A percentile compares a stretch with the other conserved stretches of the same genome.
Conservation (phyloP, 805 yeast genomes). For the Yarrowia yakushimensis region DNA sequence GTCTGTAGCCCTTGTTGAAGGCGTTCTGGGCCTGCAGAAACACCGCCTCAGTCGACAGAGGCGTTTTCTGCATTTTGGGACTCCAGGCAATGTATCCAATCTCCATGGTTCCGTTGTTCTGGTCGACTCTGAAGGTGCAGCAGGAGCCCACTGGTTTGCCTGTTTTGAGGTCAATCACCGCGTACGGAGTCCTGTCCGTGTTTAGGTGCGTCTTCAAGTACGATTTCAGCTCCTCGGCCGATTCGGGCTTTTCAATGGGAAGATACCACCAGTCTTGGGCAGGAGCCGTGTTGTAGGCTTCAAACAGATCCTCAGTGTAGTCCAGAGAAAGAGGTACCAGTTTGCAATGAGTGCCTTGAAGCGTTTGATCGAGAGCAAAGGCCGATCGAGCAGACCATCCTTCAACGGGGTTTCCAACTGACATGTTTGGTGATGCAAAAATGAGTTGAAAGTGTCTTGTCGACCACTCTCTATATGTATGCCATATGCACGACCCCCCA, state of each 20-base stretch:
- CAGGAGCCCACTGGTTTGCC: constrained; percentile 35
- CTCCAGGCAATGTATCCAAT: constrained; percentile 22
- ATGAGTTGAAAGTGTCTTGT: neutral
- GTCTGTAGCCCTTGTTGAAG: constrained; percentile 36
- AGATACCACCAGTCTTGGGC: constrained; percentile 31
- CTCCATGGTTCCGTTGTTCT: constrained; percentile 30
- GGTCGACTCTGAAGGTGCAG: constrained; percentile 35
- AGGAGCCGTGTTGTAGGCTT: neutral
- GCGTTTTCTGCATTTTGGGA: constrained; percentile 31
- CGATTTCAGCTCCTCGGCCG: constrained; percentile 24
- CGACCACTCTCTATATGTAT: neutral
- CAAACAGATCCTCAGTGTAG: neutral
- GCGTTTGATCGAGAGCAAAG: constrained; percentile 6
- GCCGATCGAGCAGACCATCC: neutral
- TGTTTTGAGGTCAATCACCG: constrained; percentile 32
- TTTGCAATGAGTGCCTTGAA: neutral
- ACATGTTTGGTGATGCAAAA: neutral
- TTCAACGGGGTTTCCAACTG: neutral
- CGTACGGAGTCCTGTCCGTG: constrained; percentile 29
- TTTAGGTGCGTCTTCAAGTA: constrained; percentile 1
- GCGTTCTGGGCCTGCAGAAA: constrained; percentile 36
- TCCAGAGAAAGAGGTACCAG: constrained; percentile 4
- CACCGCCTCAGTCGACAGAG: constrained; percentile 38
- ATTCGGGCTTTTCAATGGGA: constrained; percentile 28
- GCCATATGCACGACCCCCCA: neutral